Percentiles rank a stretch among this genome's conserved stretches.
phyloP scores from a whole-genome alignment of 2,329 filamentous ascomycete genomes.

The Periconia sp. region DNA sequence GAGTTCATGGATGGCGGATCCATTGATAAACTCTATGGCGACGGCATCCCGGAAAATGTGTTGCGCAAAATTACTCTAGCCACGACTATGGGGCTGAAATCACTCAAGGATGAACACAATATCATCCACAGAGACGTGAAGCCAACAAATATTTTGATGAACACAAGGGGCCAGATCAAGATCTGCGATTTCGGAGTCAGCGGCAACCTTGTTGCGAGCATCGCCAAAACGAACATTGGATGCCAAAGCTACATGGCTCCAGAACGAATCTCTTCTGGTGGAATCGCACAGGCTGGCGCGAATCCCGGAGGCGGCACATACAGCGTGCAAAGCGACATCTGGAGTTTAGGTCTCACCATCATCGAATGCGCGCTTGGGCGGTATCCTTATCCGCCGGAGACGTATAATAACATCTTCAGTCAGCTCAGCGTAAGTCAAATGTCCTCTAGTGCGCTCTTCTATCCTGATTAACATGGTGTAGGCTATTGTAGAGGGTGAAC shows the following conservation, averaged over 20 bases:
- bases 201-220: conserved; percentile 94
- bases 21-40: conserved; percentile 92
- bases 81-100: conserved; percentile 89
- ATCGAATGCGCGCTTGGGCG: conserved; percentile 94
- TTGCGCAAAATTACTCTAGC: conserved; percentile 88
- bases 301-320: conserved; percentile 82
- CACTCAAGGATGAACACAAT: conserved; percentile 95
- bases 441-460: background rate
- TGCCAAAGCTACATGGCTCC: conserved; percentile 99
- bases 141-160: conserved; percentile 96
- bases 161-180: conserved; percentile 89
- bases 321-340: conserved; percentile 97
- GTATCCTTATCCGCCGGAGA: conserved; percentile 96
- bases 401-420: conserved; percentile 97
- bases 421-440: conserved; percentile 80
- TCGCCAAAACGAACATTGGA: conserved; percentile 97
- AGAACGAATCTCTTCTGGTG: conserved; percentile 89
- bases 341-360: conserved; percentile 91
- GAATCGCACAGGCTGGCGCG: conserved; percentile 72
- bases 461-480: conserved; percentile 46
- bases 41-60: conserved; percentile 87
- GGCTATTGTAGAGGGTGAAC: conserved; percentile 98
- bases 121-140: conserved; percentile 99
- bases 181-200: conserved; percentile 99
- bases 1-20: conserved; percentile 99